Evolutionary conservation across 352 stramenopile species (phyloP).

Genomic region (Globisporangium viniferum): DNA sequence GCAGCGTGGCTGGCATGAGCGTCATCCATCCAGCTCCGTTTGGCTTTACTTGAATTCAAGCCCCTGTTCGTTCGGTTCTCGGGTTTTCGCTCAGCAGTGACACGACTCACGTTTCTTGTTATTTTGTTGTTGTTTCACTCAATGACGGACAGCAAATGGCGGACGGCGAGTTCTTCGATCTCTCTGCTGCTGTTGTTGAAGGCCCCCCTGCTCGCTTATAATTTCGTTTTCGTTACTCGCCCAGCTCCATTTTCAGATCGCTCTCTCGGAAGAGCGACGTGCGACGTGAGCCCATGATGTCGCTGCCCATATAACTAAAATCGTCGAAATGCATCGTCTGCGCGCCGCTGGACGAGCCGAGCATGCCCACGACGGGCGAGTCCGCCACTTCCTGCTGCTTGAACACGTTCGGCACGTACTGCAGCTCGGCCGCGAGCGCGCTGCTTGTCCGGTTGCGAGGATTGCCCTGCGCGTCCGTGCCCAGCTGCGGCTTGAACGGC

Average conservation of each 20-base stretch:
- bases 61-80: neutral
- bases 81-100: neutral
- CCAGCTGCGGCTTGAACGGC: constrained; percentile 63
- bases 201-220: neutral
- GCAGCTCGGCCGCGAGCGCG: constrained; percentile 51
- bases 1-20: too few species aligned
- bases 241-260: constrained; percentile 84
- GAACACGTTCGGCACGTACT: constrained; percentile 80
- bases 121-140: neutral
- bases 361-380: constrained; percentile 59
- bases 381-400: constrained; percentile 82
- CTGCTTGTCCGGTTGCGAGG: constrained; percentile 43
- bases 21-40: neutral
- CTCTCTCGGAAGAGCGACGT: constrained; percentile 82
- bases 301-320: constrained; percentile 87
- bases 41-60: neutral
- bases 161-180: neutral
- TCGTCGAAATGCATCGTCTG: constrained; percentile 86
- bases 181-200: neutral
- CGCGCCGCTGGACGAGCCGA: constrained; percentile 49
- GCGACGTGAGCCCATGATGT: constrained; percentile 79
- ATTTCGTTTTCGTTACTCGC: constrained; percentile 29
- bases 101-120: neutral
- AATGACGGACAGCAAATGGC: neutral
- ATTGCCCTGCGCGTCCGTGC: constrained; percentile 22